These are phyloP conservation scores for Asterochloris sp. DNA, from an alignment of 139 green algal genomes.

Conservation along the genomic window DNA sequence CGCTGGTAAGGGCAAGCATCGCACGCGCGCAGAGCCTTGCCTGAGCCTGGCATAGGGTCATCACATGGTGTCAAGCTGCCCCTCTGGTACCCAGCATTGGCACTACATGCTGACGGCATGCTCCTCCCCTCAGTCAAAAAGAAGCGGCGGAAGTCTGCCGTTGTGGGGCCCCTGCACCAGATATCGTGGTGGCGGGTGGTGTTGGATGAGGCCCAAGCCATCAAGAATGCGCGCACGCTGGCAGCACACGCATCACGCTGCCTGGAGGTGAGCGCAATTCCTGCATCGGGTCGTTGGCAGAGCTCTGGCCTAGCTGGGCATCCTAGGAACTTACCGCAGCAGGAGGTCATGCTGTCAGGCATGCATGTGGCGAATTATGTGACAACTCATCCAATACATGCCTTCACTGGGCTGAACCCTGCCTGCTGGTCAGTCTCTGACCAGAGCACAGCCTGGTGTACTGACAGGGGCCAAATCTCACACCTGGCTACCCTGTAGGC, in stretches of 20 bases:
- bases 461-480: no score
- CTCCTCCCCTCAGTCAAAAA: conserved; percentile 1
- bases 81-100: no score
- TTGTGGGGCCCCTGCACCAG: conserved; percentile 42
- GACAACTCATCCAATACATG: not conserved
- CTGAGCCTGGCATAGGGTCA: no score
- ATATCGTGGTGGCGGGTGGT: conserved; percentile 76
- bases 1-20: no score
- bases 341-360: not conserved
- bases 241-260: conserved; percentile 61
- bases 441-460: no score
- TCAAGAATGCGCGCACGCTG: conserved; percentile 85
- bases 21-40: no score
- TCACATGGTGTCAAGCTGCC: no score
- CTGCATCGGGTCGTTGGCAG: not conserved
- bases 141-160: not conserved
- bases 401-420: no score
- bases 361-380: not conserved
- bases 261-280: conserved; percentile 35
- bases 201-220: conserved; percentile 91
- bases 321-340: no score
- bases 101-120: no score
- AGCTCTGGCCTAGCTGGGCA: no score
- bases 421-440: no score
- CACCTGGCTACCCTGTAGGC: not conserved